Evolutionary conservation across 805 yeast genomes (phyloP).

Genomic region (Kluyveromyces siamensis): DNA sequence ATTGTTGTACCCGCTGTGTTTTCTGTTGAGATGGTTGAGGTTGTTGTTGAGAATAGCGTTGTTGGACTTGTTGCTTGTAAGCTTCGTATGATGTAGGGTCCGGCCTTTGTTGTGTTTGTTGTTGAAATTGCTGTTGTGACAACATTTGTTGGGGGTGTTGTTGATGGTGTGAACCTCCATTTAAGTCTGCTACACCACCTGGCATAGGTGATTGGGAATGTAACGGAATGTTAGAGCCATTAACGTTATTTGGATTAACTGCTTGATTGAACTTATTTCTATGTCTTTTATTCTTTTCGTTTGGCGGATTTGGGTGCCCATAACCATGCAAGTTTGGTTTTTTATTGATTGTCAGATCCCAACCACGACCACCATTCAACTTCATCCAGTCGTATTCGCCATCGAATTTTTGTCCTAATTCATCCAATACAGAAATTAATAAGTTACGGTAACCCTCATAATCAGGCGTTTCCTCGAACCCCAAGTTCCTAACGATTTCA

Average conservation of each 20-base stretch:
- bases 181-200: conserved; percentile 6
- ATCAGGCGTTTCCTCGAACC: conserved; percentile 91
- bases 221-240: conserved; percentile 10
- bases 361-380: conserved; percentile 88
- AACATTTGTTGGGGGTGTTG: conserved; percentile 18
- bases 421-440: conserved; percentile 68
- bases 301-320: conserved; percentile 87
- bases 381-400: conserved; percentile 98
- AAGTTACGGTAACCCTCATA: conserved; percentile 77
- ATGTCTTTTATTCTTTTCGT: conserved; percentile 35
- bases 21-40: conserved; percentile 12
- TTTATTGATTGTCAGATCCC: conserved; percentile 85
- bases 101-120: conserved; percentile 21
- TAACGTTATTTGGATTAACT: conserved; percentile 17
- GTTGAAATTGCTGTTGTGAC: conserved; percentile 17
- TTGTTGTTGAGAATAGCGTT: conserved; percentile 27
- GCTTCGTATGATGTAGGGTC: conserved; percentile 36
- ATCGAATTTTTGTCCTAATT: conserved; percentile 64
- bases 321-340: conserved; percentile 93
- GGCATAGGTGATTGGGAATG: conserved; percentile 12
- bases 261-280: conserved; percentile 28
- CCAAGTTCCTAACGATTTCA: conserved; percentile 77
- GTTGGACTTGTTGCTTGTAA: conserved; percentile 30
- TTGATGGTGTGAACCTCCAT: conserved; percentile 13
- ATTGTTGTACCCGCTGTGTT: conserved; percentile 4